Conservation (phyloP, 306 rosid species). For the Purshia tridentata region DNA sequence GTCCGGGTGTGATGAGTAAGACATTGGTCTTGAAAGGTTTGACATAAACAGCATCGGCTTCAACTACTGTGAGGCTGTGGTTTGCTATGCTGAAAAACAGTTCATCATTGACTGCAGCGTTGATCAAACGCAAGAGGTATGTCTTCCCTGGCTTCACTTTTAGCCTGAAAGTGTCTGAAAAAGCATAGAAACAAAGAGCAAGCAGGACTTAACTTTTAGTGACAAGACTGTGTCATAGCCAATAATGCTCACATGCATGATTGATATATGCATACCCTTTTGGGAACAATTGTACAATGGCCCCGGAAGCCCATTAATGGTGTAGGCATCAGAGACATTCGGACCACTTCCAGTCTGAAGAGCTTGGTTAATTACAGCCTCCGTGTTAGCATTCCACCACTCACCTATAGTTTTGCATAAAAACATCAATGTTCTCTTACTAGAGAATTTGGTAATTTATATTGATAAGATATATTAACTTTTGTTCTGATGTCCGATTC, state of each 20-base stretch:
- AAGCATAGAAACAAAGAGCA: background rate
- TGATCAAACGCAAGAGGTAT: constrained; percentile 69
- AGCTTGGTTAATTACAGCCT: constrained; percentile 59
- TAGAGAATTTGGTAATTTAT: too few species aligned
- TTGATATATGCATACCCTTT: constrained; percentile 25
- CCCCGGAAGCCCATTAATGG: constrained; percentile 71
- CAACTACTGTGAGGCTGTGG: constrained; percentile 54
- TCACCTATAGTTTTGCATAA: constrained; percentile 38
- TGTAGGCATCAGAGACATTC: constrained; percentile 73
- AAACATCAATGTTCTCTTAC: too few species aligned
- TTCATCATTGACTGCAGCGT: constrained; percentile 80
- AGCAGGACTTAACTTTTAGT: background rate
- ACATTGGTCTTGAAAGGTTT: constrained; percentile 52
- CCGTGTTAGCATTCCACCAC: constrained; percentile 76
- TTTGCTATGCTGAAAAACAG: constrained; percentile 77
- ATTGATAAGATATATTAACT: background rate
- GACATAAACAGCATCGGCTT: constrained; percentile 66
- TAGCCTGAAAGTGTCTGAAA: constrained; percentile 53
- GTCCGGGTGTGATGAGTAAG: constrained; percentile 58
- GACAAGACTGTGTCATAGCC: background rate
- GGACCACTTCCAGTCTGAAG: constrained; percentile 67
- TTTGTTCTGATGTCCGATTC: background rate
- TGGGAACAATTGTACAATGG: constrained; percentile 68
- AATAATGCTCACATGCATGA: background rate
- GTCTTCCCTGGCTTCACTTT: constrained; percentile 71